A percentile compares a stretch with the other conserved stretches of the same genome.
Conservation (phyloP, 768 basidiomycete species). For the Phylloporus scabripes region DNA sequence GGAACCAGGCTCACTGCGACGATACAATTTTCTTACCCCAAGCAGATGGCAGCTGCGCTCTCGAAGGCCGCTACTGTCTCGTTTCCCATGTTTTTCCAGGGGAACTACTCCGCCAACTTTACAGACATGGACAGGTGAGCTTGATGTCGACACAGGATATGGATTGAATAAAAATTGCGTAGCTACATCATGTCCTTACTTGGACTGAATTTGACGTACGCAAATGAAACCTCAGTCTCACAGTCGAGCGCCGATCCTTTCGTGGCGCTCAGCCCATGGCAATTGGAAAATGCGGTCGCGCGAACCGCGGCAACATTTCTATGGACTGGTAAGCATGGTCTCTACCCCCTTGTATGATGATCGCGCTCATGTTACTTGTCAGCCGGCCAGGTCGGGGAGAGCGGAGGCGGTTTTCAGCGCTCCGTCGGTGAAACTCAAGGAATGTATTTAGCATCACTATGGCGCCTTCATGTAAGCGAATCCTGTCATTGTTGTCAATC, state of each 20-base stretch:
- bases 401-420: background rate
- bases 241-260: no score
- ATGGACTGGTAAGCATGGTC: background rate
- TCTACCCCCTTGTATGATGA: background rate
- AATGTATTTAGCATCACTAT: no score
- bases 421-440: background rate
- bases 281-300: background rate
- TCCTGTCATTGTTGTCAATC: no score
- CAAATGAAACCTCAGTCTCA: background rate
- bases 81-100: background rate
- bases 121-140: background rate
- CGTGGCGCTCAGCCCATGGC: background rate
- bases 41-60: no score
- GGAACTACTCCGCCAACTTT: background rate
- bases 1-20: background rate
- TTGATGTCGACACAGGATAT: background rate
- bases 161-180: background rate
- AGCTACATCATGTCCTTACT: no score
- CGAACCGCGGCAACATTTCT: background rate
- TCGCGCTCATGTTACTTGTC: background rate
- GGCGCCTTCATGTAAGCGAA: no score
- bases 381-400: background rate
- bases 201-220: background rate
- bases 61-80: background rate
- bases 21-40: no score